Evolutionary conservation across 1,284 basidiomycete genomes (phyloP).

Genomic region (Cryptococcus sp.): DNA sequence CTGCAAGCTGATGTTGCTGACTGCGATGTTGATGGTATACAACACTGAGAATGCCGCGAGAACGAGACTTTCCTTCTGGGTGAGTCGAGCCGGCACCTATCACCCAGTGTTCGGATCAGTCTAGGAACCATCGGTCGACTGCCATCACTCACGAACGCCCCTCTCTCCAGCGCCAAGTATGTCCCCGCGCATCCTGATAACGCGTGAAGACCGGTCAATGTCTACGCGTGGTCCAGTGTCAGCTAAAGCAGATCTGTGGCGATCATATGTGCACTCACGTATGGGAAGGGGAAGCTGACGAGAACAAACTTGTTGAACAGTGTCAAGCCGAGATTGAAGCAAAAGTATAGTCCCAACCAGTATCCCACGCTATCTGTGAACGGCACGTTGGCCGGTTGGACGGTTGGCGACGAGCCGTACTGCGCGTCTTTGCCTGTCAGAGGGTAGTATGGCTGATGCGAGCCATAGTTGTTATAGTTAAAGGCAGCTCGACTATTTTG

Average conservation of each 20-base stretch:
- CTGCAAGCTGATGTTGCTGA: conserved; percentile 83
- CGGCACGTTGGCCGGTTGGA: conserved; percentile 16
- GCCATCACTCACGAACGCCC: conserved; percentile 59
- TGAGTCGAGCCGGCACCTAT: conserved; percentile 61
- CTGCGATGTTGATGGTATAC: conserved; percentile 88
- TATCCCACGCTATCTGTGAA: conserved; percentile 46
- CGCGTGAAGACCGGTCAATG: conserved; percentile 80
- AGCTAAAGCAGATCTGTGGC: no score
- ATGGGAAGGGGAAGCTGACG: conserved; percentile 87
- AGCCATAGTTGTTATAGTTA: background rate
- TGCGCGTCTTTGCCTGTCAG: conserved; percentile 17
- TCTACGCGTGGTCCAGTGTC: conserved; percentile 45
- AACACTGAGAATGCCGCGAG: conserved; percentile 78
- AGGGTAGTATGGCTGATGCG: conserved; percentile 7
- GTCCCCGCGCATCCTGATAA: conserved; percentile 81
- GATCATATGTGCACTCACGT: conserved; percentile 53
- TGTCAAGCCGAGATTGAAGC: conserved; percentile 84
- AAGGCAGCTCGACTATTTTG: conserved; percentile 2
- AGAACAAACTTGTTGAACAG: conserved; percentile 90
- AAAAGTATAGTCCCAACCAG: conserved; percentile 81
- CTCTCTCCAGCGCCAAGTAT: conserved; percentile 64
- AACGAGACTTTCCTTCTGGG: conserved; percentile 62
- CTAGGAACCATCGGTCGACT: background rate
- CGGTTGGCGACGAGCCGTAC: conserved; percentile 10
- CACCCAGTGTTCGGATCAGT: background rate